A percentile compares a stretch with the other conserved stretches of the same genome.
Evolutionary conservation across 2,329 filamentous ascomycete genomes (phyloP).

Genomic region (Volutella citrinella): DNA sequence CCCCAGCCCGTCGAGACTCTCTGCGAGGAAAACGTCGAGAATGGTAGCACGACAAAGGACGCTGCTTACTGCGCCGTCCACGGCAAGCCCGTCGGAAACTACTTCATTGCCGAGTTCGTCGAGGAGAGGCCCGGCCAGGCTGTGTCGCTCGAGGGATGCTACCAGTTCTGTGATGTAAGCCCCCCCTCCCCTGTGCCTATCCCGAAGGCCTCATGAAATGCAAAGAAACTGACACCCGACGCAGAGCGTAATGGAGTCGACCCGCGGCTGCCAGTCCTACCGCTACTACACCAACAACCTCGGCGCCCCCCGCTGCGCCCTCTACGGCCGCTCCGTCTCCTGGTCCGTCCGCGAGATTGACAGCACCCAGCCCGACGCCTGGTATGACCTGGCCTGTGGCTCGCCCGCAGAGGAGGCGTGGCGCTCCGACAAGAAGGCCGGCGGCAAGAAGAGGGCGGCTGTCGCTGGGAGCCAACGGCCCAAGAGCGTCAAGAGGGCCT

Average conservation of each 20-base stretch:
- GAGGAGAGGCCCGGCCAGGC: slow-evolving; percentile 30
- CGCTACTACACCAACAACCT: slow-evolving; percentile 31
- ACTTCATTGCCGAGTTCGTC: slow-evolving; percentile 37
- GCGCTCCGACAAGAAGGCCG: slow-evolving; percentile 8
- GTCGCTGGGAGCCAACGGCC: no score
- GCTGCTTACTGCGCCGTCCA: slow-evolving; percentile 38
- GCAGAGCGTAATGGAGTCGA: slow-evolving; percentile 29
- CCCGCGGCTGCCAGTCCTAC: slow-evolving; percentile 34
- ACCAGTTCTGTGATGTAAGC: slow-evolving; percentile 39
- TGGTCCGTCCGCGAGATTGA: slow-evolving; percentile 28
- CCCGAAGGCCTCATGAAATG: background rate
- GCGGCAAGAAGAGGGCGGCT: no score
- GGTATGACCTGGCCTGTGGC: slow-evolving; percentile 37
- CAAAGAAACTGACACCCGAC: slow-evolving; percentile 2
- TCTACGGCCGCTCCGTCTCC: slow-evolving; percentile 33
- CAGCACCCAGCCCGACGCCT: slow-evolving; percentile 25
- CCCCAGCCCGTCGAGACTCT: slow-evolving; percentile 27
- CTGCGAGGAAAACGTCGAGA: slow-evolving; percentile 24
- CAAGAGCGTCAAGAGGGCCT: no score
- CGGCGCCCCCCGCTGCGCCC: slow-evolving; percentile 32
- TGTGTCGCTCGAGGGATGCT: slow-evolving; percentile 40
- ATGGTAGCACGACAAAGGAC: slow-evolving; percentile 27
- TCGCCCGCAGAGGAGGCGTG: slow-evolving; percentile 27
- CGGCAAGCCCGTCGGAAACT: slow-evolving; percentile 32
- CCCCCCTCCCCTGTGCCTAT: background rate